Evolutionary conservation across 495 filamentous ascomycete genomes (phyloP), one percentile per base, ranked within the genome.

Genomic region (Venustampulla echinocandica): DNA sequence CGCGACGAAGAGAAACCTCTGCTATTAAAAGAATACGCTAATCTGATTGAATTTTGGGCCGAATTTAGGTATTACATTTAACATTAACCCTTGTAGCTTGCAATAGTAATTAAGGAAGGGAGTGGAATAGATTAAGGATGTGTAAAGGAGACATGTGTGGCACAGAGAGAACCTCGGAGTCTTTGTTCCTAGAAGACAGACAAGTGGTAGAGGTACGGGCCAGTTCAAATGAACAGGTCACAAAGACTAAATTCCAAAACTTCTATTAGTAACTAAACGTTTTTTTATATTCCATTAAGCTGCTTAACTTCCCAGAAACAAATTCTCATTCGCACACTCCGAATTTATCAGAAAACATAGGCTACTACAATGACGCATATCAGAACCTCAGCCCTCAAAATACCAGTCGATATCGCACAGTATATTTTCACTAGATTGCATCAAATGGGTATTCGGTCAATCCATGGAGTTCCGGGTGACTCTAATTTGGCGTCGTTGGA

Each of bases 401-500:
- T 67, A 51, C 71, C 71, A 46, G 56, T 74, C 3, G 52, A 68
- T 23, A 68, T 75, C 28, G 69, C 70, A 35, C 68, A 75, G 37
- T 88, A 89, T 53, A 73, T 90, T 52, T 86, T 85, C 60, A 77
- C 69, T 10, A 69, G 85, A n/a, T 70, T 90, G 7, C 64, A 71
- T 42, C 78, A 90, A 54, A 67, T 87, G 30, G 84, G 84, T 41
- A 70, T 87, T 20, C 66, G 74, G 13, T 79, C 80, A 19, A 61
- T 87, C 48, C 79, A 82, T 53, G 82, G 82, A 15, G 67, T 87
- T 2, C 82, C 82, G n/a, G 85, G 85, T 0, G 85, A 90, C 61
- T 89, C 79, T 64, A 87, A 86, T 56, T 68, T 90, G 18, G 68
- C 73, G 2, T 66, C 77, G 4, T 67, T 87, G 10, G 85, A 89